Evolutionary conservation across 2,329 filamentous ascomycete species (phyloP), one percentile per base, ranked within the genome.

Genomic region (Curvularia eragrostidis): DNA sequence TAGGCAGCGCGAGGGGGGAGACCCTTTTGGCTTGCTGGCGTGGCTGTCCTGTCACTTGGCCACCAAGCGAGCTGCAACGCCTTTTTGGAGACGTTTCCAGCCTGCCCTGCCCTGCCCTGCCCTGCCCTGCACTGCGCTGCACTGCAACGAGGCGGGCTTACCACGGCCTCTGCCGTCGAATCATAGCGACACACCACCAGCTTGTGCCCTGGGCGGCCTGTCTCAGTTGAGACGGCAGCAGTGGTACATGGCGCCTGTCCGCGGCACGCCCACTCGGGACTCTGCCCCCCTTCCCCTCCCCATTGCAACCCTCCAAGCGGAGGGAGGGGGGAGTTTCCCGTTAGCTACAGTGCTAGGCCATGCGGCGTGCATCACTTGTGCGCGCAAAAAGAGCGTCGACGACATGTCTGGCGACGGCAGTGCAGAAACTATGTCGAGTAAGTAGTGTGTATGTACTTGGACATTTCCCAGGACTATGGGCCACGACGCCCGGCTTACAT

Each of bases 401-500:
- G 28, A 47, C 34, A 30, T 23, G 39, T 36, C 39, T 39, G 28
- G 12, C 5, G 28, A 30, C 28, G 4, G 38, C 6, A 24, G 41
- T 26, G 30, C 10, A 13, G 9, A 10, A 10, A 30, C 24, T 7
- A 26, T n/a, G n/a, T n/a, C n/a, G n/a, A n/a, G n/a, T n/a, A n/a
- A n/a, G n/a, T n/a, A n/a, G n/a, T n/a, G n/a, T 26, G 24, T 26
- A 30, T 32, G 30, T 32, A 3, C 24, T 26, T n/a, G n/a, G 24
- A 7, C 24, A 3, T 32, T 39, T 49, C 57, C 53, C 56, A 52
- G 58, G 51, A 57, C 49, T 36, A 48, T 53, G 41, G 54, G 57
- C 55, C 61, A 62, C 61, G 52, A 52, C 61, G 41, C 48, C n/a
- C 47, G 58, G 47, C 39, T 39, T 49, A n/a, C n/a, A n/a, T n/a